Evolutionary conservation across 1,139 yeast species (phyloP), one percentile per base, ranked within the genome.

Genomic region (Petasospora fabianii): DNA sequence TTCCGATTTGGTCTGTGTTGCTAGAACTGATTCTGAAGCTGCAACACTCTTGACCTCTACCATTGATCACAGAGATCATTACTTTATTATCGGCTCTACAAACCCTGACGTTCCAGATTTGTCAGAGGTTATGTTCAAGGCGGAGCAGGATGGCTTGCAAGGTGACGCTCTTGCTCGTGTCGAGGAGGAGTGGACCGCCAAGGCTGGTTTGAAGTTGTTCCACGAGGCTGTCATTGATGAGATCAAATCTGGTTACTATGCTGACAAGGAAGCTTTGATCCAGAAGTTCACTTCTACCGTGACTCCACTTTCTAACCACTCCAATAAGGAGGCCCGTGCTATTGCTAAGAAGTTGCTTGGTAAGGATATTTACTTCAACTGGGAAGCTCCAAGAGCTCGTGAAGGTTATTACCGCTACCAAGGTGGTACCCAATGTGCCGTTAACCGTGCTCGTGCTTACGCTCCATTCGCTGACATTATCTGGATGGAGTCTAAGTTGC

Each of bases 401-500:
- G 98, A 92, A 71, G 98, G 98, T 56, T 86, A 84, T 78, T 92
- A 90, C 80, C 80, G 96, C 65, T 90, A 88, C 80, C 73, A 72
- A 59, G 97, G 97, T 61, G 97, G 97, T 59, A 87, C 96, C 47
- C 92, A 87, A 71, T 88, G 97, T 74, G 96, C 97, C 41, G 85
- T 90, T 46, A 90, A 87, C 84, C 83, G 98, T 66, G 97, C 96
- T 52, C 81, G 96, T 61, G 95, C 96, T 30, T 92, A 75, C 63
- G 90, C 96, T 44, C 97, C 97, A 51, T 90, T 83, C 66, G 88
- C 95, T 42, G 98, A 92, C 67, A 75, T 92, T 71, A 83, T 90
- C 56, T 92, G 98, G 98, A 90, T 92, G 97, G 97, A 92, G 73
- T 84, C 96, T 48, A 92, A 94, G 65, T 77, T 86, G 54, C 97